A percentile compares a stretch with the other conserved stretches of the same genome.
Evolutionary conservation across 2,329 filamentous ascomycete species (phyloP).

Genomic region (Uncinocarpus reesii): DNA sequence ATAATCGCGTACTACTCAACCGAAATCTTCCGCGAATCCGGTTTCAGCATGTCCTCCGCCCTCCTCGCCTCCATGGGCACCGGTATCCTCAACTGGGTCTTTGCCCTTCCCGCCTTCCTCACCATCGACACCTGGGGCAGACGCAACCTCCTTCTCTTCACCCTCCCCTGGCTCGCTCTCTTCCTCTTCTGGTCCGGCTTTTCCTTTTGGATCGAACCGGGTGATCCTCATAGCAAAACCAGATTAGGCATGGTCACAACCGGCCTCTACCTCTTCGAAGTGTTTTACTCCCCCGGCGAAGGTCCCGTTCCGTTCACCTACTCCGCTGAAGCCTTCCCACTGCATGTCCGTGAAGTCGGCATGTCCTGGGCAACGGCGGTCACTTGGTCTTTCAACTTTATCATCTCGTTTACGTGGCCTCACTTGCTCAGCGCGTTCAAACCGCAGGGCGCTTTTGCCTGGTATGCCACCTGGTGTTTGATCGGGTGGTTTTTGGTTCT

Average conservation of each 20-base stretch:
- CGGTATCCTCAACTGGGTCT: constrained; percentile 56
- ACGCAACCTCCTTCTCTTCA: constrained; percentile 51
- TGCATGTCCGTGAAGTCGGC: constrained; percentile 51
- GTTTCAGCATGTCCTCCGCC: constrained; percentile 43
- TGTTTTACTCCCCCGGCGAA: constrained; percentile 47
- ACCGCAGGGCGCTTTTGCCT: constrained; percentile 46
- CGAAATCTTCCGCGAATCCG: constrained; percentile 49
- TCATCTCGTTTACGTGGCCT: constrained; percentile 46
- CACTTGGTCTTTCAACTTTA: constrained; percentile 48
- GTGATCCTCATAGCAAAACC: constrained; percentile 22
- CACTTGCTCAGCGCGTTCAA: constrained; percentile 40
- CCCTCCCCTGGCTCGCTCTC: constrained; percentile 51
- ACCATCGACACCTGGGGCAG: constrained; percentile 59
- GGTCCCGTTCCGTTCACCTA: constrained; percentile 56
- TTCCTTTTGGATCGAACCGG: constrained; percentile 40
- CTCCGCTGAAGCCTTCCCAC: constrained; percentile 53
- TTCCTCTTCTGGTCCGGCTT: constrained; percentile 43
- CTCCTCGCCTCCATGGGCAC: constrained; percentile 53
- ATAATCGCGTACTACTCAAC: constrained; percentile 54
- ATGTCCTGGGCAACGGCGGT: constrained; percentile 50
- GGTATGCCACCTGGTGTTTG: constrained; percentile 49
- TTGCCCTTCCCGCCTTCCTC: constrained; percentile 53
- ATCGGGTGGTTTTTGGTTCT: constrained; percentile 44
- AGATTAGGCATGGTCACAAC: constrained; percentile 36
- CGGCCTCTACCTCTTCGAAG: constrained; percentile 41